Percentiles rank a stretch among this genome's conserved stretches.
These are phyloP conservation scores for Scedosporium apiospermum DNA, from an alignment of 2,329 filamentous ascomycete genomes.

Conservation along the genomic window DNA sequence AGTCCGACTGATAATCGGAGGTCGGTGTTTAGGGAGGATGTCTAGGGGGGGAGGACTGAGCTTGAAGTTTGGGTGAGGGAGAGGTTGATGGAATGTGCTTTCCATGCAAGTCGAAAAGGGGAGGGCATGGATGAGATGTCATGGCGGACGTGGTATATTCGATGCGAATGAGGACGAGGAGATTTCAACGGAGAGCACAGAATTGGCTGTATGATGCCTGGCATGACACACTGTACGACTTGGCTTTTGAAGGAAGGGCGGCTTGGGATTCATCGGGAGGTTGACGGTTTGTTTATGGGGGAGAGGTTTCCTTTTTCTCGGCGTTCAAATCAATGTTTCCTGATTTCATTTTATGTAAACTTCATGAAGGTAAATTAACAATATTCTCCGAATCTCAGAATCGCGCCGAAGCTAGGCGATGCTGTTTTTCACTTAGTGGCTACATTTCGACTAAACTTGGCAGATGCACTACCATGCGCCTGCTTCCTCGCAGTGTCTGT, in stretches of 20 bases:
- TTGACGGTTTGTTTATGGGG: neutral
- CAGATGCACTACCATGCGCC: neutral
- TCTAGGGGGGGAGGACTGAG: slow-evolving; percentile 28
- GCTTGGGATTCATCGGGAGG: neutral
- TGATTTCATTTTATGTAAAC: neutral
- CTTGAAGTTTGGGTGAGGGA: neutral
- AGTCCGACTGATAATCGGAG: slow-evolving; percentile 55
- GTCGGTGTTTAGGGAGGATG: slow-evolving; percentile 61
- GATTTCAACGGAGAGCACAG: neutral
- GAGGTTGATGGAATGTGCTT: neutral
- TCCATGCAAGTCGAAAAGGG: neutral
- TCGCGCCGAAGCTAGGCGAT: neutral
- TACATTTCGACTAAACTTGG: neutral
- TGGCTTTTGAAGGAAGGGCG: neutral
- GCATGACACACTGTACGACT: neutral
- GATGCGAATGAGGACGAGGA: neutral
- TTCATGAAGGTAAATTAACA: neutral
- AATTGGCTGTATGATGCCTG: neutral
- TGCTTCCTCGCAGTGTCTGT: neutral
- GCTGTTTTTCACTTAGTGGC: neutral
- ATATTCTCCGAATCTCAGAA: neutral
- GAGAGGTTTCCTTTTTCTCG: neutral
- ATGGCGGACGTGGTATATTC: too few species aligned
- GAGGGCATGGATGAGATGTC: too few species aligned
- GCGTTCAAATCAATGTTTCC: neutral